These are phyloP conservation scores for Schizopora paradoxa DNA, from an alignment of 1,284 basidiomycete species.

Conservation along the genomic window DNA sequence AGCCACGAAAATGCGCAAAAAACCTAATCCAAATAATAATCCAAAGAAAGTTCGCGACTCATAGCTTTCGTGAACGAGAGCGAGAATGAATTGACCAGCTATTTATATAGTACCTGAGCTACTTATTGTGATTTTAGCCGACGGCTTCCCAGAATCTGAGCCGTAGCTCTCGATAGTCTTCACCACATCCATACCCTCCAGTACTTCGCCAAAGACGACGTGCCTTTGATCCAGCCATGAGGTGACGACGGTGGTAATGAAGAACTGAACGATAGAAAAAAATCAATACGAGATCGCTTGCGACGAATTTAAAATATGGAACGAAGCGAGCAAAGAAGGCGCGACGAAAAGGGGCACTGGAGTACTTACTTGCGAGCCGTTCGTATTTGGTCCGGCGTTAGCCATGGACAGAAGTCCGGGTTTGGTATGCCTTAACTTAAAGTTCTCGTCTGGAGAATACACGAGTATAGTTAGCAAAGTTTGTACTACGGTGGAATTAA, in stretches of 20 bases:
- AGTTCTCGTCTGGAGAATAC: slow-evolving; percentile 71
- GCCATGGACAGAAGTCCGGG: slow-evolving; percentile 93
- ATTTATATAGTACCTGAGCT: slow-evolving; percentile 49
- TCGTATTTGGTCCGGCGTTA: slow-evolving; percentile 67
- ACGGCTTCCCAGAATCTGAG: slow-evolving; percentile 42
- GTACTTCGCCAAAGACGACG: slow-evolving; percentile 77
- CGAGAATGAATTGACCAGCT: too few relatives aligned
- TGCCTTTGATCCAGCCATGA: slow-evolving; percentile 74
- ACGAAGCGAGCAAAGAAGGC: background rate
- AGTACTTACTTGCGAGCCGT: slow-evolving; percentile 71
- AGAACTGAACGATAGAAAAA: slow-evolving; percentile 37
- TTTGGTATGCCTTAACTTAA: slow-evolving; percentile 72
- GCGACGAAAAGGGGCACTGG: too few relatives aligned
- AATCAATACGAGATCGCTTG: slow-evolving; percentile 15
- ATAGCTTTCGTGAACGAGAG: too few relatives aligned
- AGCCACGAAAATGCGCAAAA: too few relatives aligned
- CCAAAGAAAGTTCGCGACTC: too few relatives aligned
- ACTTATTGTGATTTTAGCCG: slow-evolving; percentile 44
- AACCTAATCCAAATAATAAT: too few relatives aligned
- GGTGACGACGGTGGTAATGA: slow-evolving; percentile 68
- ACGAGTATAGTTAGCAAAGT: background rate
- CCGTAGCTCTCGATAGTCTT: slow-evolving; percentile 59
- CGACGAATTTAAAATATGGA: background rate
- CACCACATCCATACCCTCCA: slow-evolving; percentile 61
- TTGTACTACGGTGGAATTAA: slow-evolving; percentile 1